Evolutionary conservation across 768 basidiomycete genomes (phyloP), one percentile per base, ranked within the genome.

Genomic region (Phaffia australis): DNA sequence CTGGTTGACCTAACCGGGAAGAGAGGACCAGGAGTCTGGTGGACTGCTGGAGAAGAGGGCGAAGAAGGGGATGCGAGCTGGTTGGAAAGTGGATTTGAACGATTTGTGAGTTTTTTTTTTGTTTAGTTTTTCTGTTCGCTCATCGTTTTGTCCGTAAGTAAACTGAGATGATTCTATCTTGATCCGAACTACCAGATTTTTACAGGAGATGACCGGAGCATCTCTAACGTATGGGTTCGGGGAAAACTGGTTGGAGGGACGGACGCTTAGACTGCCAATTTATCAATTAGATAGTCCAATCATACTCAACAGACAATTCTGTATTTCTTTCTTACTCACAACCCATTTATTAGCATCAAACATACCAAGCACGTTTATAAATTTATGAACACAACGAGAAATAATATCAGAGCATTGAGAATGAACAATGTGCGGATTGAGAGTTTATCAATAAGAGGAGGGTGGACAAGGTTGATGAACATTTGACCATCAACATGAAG

Each of bases 211-310:
- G 73, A 73, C 51, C 70, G 74, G 4, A 93, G 91, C 76, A 84
- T 95, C 64, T 77, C 77, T 59, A 79, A 80, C 64, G 92, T 97
- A 23, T 92, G 85, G 72, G 92, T 98, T 19, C 85, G 88, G 72
- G 92, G 93, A 1, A 75, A 79, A 54, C 75, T 83, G 47, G 83
- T 97, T 47, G 92, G 89, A 14, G 93, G 93, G 27, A 32, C 60
- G 21, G 65, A 66, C 30, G 25, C 4, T 6, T 30, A 42, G n/a
- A 29, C 29, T 19, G 27, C 27, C 14, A 18, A 15, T 25, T 16
- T 16, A 25, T 16, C 25, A 6, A 32, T 21, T 32, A 56, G 15
- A 56, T 56, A 16, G 56, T 11, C 6, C 9, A 8, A 29, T 32
- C 21, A 23, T 27, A 2, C 16, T 23, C 27, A 32, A 18, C 14